A percentile compares a stretch with the other conserved stretches of the same genome.
phyloP scores from a whole-genome alignment of 805 yeast species.

The Schwanniomyces vanrijiae region DNA sequence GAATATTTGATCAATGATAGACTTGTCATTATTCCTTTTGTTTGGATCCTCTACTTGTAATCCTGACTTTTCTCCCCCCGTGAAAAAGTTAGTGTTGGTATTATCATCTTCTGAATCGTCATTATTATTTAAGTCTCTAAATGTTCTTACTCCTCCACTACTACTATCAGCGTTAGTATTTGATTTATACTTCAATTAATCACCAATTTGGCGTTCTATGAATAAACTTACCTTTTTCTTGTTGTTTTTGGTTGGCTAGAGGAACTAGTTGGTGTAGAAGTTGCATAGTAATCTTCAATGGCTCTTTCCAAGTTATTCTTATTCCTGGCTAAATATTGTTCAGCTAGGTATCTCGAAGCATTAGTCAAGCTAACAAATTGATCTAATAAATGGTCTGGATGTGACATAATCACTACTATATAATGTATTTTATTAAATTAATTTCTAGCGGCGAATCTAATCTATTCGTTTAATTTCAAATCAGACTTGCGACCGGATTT shows the following conservation, averaged over 20 bases:
- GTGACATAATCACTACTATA: conserved; percentile 11
- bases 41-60: conserved; percentile 77
- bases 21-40: conserved; percentile 38
- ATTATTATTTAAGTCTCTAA: conserved; percentile 38
- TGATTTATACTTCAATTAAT: neutral
- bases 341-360: conserved; percentile 34
- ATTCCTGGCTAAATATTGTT: conserved; percentile 39
- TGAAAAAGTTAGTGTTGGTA: conserved; percentile 55
- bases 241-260: neutral
- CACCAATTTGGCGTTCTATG: neutral
- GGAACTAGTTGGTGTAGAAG: conserved; percentile 3
- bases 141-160: conserved; percentile 33
- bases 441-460: neutral
- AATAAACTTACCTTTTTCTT: conserved; percentile 1
- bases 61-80: conserved; percentile 75
- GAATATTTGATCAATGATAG: conserved; percentile 66
- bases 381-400: conserved; percentile 22
- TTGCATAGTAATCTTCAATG: conserved; percentile 41
- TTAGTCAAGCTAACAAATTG: conserved; percentile 38
- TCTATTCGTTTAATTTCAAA: neutral
- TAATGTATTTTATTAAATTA: neutral
- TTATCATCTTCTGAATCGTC: conserved; percentile 55
- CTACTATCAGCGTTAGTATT: neutral
- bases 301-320: conserved; percentile 37
- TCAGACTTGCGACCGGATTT: neutral